These are phyloP conservation scores for Saccharomycopsis vini DNA, from an alignment of 805 yeast species.

Conservation along the genomic window DNA sequence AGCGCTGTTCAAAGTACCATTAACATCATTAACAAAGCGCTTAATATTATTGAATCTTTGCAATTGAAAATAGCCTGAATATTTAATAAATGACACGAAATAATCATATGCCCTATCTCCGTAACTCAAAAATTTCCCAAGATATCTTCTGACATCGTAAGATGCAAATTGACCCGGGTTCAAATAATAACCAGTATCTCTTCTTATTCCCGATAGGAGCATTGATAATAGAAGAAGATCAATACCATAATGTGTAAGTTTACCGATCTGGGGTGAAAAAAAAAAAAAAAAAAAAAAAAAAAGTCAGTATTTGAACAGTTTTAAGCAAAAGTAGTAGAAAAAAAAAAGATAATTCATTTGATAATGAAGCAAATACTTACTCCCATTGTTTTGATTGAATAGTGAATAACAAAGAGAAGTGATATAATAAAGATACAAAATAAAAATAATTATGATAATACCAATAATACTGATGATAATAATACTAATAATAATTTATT, in stretches of 20 bases:
- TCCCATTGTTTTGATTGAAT: too few relatives aligned
- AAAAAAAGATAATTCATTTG: too few relatives aligned
- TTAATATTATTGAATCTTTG: constrained; percentile 26
- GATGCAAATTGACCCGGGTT: constrained; percentile 23
- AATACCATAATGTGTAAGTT: constrained; percentile 58
- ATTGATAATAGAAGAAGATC: constrained; percentile 76
- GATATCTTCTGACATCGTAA: constrained; percentile 35
- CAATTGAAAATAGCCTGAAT: constrained; percentile 44
- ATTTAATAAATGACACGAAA: constrained; percentile 33
- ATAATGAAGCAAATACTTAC: too few relatives aligned
- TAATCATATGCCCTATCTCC: constrained; percentile 55
- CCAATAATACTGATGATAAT: too few relatives aligned
- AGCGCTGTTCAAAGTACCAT: constrained; percentile 22
- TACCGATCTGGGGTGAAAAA: too few relatives aligned
- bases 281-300: too few relatives aligned
- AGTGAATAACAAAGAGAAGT: too few relatives aligned
- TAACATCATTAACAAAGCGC: constrained; percentile 25
- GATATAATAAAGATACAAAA: too few relatives aligned
- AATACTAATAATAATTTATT: too few relatives aligned
- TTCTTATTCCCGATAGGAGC: constrained; percentile 75
- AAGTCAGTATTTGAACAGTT: too few relatives aligned
- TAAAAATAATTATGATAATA: too few relatives aligned
- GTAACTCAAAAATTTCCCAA: constrained; percentile 43
- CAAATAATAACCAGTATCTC: constrained; percentile 64
- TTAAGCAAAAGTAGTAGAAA: too few relatives aligned